Evolutionary conservation across 257 asterid species (phyloP).

Genomic region (Buddleja alternifolia): DNA sequence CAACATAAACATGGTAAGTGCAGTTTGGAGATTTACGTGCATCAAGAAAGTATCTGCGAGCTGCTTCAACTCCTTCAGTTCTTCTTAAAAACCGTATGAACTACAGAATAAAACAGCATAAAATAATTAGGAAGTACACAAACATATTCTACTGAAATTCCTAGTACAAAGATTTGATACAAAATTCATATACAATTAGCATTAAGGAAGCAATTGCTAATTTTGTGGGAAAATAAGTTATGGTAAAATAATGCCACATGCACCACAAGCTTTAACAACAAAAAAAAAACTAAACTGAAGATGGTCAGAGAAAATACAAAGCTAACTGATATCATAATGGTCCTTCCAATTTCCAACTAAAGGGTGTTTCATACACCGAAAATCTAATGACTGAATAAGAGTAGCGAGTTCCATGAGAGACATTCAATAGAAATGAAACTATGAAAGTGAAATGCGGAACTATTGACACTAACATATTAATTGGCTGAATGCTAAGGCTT

Average conservation of each 20-base stretch:
- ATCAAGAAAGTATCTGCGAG: constrained; percentile 89
- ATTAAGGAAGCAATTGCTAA: background rate
- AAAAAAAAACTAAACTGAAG: background rate
- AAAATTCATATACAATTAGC: background rate
- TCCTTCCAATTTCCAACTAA: background rate
- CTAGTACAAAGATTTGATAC: background rate
- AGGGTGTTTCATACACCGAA: background rate
- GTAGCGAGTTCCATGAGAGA: background rate
- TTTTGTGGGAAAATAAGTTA: background rate
- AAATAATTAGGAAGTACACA: constrained; percentile 18
- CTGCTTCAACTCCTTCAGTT: constrained; percentile 96
- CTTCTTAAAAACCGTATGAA: constrained; percentile 87
- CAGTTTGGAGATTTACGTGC: constrained; percentile 93
- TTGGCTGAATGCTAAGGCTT: background rate
- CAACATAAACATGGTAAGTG: constrained; percentile 96
- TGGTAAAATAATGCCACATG: background rate
- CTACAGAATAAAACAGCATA: constrained; percentile 45
- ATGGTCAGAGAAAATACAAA: background rate
- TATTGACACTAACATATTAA: background rate
- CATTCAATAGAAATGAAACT: background rate
- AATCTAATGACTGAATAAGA: background rate
- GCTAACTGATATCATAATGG: no score
- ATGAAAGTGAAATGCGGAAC: background rate
- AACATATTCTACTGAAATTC: background rate
- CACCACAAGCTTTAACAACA: background rate